These are phyloP conservation scores for Didymella glomerata DNA, from an alignment of 2,329 filamentous ascomycete species.

Conservation along the genomic window DNA sequence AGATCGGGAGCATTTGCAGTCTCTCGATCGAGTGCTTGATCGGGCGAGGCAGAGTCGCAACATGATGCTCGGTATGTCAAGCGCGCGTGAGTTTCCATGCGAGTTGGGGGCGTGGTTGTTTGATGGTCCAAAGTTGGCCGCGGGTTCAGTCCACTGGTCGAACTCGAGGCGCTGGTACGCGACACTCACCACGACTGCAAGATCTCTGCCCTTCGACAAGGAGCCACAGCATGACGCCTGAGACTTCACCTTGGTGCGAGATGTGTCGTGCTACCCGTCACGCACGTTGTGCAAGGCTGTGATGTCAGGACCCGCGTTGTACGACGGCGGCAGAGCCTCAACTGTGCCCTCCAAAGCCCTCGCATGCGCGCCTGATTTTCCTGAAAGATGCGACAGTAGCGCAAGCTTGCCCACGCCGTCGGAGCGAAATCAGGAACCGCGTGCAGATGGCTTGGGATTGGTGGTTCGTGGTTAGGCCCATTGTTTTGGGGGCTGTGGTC, in stretches of 20 bases:
- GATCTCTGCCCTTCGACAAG: too few relatives aligned
- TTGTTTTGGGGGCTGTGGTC: conserved; percentile 16
- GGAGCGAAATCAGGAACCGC: conserved; percentile 15
- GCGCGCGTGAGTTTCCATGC: background rate
- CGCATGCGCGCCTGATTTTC: conserved; percentile 10
- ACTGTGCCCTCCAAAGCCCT: too few relatives aligned
- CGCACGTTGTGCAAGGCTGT: background rate
- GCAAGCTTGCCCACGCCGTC: too few relatives aligned
- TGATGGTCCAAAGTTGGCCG: background rate
- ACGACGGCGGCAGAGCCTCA: conserved; percentile 23
- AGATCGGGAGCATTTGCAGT: background rate
- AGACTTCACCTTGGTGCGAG: background rate
- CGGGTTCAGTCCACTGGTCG: background rate
- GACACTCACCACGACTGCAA: too few relatives aligned
- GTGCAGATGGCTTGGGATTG: conserved; percentile 8
- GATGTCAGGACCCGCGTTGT: conserved; percentile 14
- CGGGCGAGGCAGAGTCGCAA: background rate
- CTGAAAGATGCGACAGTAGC: too few relatives aligned
- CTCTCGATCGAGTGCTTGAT: background rate
- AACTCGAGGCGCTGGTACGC: background rate
- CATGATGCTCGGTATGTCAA: background rate
- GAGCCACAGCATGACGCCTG: too few relatives aligned
- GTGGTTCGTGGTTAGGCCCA: too few relatives aligned
- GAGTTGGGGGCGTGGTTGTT: background rate
- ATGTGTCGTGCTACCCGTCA: background rate